Evolutionary conservation across 768 basidiomycete species (phyloP), one percentile per base, ranked within the genome.

Genomic region (Steccherinum ochraceum): DNA sequence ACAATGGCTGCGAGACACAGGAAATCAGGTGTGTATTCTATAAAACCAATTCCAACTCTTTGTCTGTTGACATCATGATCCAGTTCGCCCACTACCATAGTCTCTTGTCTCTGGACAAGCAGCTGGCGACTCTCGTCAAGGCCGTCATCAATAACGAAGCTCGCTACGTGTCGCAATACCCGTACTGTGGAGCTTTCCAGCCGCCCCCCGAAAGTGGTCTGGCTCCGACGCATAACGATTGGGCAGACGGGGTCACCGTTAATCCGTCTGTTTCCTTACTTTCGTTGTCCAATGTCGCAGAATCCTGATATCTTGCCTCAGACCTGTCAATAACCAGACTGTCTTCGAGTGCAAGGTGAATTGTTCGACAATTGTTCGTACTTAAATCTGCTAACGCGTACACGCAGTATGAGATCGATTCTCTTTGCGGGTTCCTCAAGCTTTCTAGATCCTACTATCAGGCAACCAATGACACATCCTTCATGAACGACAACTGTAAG

Each of bases 121-220:
- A 80, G 16, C 72, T 90, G 20, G 79, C 81, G 7, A 73, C 74
- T 2, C 70, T 89, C 3, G 81, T 88, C 41, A 87, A 83, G 61
- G 88, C 84, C n/a, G 83, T 89, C 41, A 87, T 90, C 58, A 87
- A 89, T 60, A 89, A 83, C 51, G 86, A 89, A 64, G 83, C 84
- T 19, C 78, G 80, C 24, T 89, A 85, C 66, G 80, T 87, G 19
- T 72, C 81, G 2, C 66, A 84, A 57, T 82, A 83, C 58, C 87
- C 87, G 0, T 89, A 90, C 64, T 89, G 88, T 58, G 85, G 88
- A 39, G 74, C 86, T 13, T 90, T 90, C 68, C 88, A 90, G 53
- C 86, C 88, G 41, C 88, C 88, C 10, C 79, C 81, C 0, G 86
- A 89, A 58, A 87, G 85, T 53, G 80, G 84, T 3, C 67, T 89